Conservation (phyloP, 2,329 filamentous ascomycete species). For the Calonectria ilicicola region DNA sequence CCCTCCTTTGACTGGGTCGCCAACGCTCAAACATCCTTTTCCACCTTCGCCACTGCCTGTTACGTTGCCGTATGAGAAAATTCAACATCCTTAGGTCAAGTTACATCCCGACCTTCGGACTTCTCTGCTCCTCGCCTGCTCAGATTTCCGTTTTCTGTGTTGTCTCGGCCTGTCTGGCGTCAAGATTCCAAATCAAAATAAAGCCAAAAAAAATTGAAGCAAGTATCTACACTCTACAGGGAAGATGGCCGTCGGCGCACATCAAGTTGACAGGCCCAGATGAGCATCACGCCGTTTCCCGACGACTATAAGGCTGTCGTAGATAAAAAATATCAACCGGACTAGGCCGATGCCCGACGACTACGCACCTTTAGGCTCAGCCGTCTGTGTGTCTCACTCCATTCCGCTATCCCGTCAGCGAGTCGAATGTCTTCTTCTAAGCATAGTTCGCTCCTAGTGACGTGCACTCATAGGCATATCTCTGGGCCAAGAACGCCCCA, state of each 20-base stretch:
- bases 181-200: constrained; percentile 7
- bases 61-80: not conserved
- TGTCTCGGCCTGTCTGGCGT: not conserved
- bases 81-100: not conserved
- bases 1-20: not conserved
- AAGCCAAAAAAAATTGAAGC: not conserved
- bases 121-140: not conserved
- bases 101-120: not conserved
- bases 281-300: constrained; percentile 25
- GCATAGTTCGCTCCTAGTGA: constrained; percentile 19
- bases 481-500: constrained; percentile 19
- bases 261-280: not conserved
- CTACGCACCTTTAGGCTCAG: not conserved
- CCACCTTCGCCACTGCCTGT: not conserved
- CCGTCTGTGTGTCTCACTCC: constrained; percentile 23
- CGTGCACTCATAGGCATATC: constrained; percentile 25
- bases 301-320: not conserved
- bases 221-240: no score
- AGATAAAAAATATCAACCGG: constrained; percentile 26
- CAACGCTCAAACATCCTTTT: not conserved
- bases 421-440: constrained; percentile 22
- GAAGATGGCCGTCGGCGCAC: constrained; percentile 21
- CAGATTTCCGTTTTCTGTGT: not conserved
- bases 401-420: constrained; percentile 23
- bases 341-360: constrained; percentile 36